These are phyloP conservation scores for Xylaria arbuscula DNA, from an alignment of 2,329 filamentous ascomycete species.

Conservation along the genomic window DNA sequence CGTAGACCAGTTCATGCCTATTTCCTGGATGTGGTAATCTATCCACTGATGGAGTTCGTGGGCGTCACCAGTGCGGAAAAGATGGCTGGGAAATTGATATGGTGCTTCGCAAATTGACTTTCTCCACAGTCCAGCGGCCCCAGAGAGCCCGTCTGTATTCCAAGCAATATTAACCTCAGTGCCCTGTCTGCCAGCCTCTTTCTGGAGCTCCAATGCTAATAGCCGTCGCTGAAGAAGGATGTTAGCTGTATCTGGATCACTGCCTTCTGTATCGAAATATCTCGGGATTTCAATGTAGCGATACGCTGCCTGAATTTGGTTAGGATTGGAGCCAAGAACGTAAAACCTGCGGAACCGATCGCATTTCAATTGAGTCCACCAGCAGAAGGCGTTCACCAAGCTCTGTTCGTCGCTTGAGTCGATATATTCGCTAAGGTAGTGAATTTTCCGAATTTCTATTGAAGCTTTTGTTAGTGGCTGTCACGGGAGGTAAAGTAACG, in stretches of 20 bases:
- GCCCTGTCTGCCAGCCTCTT: slow-evolving; percentile 24
- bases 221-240: slow-evolving; percentile 30
- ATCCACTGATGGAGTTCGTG: slow-evolving; percentile 41
- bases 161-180: slow-evolving; percentile 32
- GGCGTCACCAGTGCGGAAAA: slow-evolving; percentile 38
- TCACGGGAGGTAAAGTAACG: no score
- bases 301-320: slow-evolving; percentile 44
- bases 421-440: slow-evolving; percentile 61
- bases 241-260: slow-evolving; percentile 53
- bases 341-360: slow-evolving; percentile 65
- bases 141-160: slow-evolving; percentile 7
- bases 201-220: slow-evolving; percentile 26
- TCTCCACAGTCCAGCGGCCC: slow-evolving; percentile 11
- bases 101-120: slow-evolving; percentile 31
- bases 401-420: slow-evolving; percentile 71
- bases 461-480: slow-evolving; percentile 7
- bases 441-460: slow-evolving; percentile 50
- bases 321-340: slow-evolving; percentile 62
- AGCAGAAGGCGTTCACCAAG: slow-evolving; percentile 71
- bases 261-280: slow-evolving; percentile 52
- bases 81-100: slow-evolving; percentile 27
- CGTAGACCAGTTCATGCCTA: slow-evolving; percentile 35
- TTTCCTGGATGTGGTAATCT: slow-evolving; percentile 14
- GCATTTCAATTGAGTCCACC: slow-evolving; percentile 63
- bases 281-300: slow-evolving; percentile 52